A percentile compares a stretch with the other conserved stretches of the same genome.
phyloP scores from a whole-genome alignment of 2,329 filamentous ascomycete genomes.

The Alternaria sp. region DNA sequence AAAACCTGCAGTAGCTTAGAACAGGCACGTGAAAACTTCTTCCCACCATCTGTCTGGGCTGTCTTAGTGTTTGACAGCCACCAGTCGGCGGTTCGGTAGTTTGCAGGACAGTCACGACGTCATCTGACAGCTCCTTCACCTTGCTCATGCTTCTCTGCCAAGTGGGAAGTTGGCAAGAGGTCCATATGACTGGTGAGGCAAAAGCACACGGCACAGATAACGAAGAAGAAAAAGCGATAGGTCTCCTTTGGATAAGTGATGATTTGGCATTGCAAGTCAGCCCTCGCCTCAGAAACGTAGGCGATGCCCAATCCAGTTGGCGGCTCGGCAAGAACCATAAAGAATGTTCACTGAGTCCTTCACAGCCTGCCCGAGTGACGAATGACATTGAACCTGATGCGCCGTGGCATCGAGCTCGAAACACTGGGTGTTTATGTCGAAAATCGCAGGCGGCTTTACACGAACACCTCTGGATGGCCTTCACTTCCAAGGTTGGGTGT shows the following conservation, averaged over 20 bases:
- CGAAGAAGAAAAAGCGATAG: slow-evolving; percentile 1
- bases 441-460: background rate
- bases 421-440: slow-evolving; percentile 3
- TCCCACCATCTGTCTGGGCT: slow-evolving; percentile 7
- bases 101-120: background rate
- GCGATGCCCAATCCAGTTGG: slow-evolving; percentile 7
- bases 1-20: slow-evolving; percentile 14
- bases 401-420: background rate
- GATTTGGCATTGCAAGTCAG: background rate
- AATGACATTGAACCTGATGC: background rate
- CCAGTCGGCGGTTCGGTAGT: slow-evolving; percentile 7
- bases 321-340: slow-evolving; percentile 4
- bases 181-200: background rate
- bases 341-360: background rate
- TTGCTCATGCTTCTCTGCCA: slow-evolving; percentile 4
- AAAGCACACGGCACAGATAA: background rate
- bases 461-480: background rate
- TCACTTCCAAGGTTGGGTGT: background rate
- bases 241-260: background rate
- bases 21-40: slow-evolving; percentile 10
- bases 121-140: slow-evolving; percentile 5
- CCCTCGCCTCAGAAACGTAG: slow-evolving; percentile 1
- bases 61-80: slow-evolving; percentile 3
- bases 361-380: background rate
- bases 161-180: background rate